Evolutionary conservation across 495 filamentous ascomycete species (phyloP).

Genomic region (Hypomontagnella submonticulosa): DNA sequence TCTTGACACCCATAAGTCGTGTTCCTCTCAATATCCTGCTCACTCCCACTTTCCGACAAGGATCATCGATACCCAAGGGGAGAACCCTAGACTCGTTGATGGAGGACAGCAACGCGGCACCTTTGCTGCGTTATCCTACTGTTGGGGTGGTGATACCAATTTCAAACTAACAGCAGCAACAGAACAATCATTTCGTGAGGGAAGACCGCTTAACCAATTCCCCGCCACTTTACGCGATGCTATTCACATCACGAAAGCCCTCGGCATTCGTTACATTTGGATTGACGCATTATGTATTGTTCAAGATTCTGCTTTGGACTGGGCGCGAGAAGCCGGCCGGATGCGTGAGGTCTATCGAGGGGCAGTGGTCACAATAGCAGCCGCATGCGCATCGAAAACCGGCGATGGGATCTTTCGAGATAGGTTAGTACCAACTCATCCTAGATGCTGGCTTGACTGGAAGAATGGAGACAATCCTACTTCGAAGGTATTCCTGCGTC

Average conservation of each 20-base stretch:
- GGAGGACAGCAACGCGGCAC: conserved; percentile 22
- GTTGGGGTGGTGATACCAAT: conserved; percentile 7
- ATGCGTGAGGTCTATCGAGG: conserved; percentile 49
- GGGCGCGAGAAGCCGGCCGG: conserved; percentile 41
- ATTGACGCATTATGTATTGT: conserved; percentile 12
- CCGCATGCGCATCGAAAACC: conserved; percentile 43
- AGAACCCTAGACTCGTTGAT: conserved; percentile 32
- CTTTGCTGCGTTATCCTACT: conserved; percentile 20
- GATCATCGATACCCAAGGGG: conserved; percentile 39
- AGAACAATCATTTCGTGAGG: conserved; percentile 6
- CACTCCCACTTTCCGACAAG: conserved; percentile 35
- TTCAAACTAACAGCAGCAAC: conserved; percentile 6
- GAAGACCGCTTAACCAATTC: neutral
- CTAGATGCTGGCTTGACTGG: conserved; percentile 32
- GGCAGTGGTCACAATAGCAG: conserved; percentile 45
- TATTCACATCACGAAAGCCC: neutral
- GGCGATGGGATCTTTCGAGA: conserved; percentile 43
- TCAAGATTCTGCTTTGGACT: conserved; percentile 35
- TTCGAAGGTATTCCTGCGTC: conserved; percentile 33
- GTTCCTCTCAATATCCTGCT: conserved; percentile 17
- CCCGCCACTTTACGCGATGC: conserved; percentile 3
- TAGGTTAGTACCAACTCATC: conserved; percentile 10
- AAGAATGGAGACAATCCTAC: conserved; percentile 3
- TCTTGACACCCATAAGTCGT: conserved; percentile 35
- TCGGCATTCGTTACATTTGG: conserved; percentile 12